Evolutionary conservation across 2,329 filamentous ascomycete species (phyloP), one percentile per base, ranked within the genome.

Genomic region (Diaporthe sp.): DNA sequence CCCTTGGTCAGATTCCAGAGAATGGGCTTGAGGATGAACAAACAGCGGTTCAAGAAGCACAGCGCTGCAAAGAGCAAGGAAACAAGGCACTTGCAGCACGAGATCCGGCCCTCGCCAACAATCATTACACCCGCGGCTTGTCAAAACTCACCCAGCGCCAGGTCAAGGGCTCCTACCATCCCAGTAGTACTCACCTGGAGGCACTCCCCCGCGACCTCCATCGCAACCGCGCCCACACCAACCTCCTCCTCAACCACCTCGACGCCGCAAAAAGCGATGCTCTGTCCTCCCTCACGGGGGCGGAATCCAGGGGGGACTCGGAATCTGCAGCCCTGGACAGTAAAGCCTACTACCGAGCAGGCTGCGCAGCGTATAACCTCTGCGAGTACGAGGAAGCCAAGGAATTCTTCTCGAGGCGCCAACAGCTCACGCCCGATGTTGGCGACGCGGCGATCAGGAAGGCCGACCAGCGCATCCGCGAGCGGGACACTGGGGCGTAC

Each of bases 301-400:
- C 1, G 2, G 20, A n/a, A 10, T 44, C 37, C n/a, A 15, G 39
- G 8, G 2, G 22, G 6, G 20, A 20, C 17, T 3, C n/a, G 10
- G 37, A 63, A 4, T 63, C 39, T 6, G 3, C 12, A 20, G 60
- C n/a, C 39, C 39, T 63, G n/a, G 15, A 63, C n/a, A 63, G 37
- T 39, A 63, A 63, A 28, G n/a, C 60, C n/a, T 63, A 63, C 15
- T 63, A 63, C 39, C 37, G 60, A 1, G 60, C 60, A 44, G 60
- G 60, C 15, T 63, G 60, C 25, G 60, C 60, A 63, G n/a, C 60
- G 1, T 63, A 63, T 9, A 63, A 44, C 4, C 39, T 63, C 13
- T 9, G n/a, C 37, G n/a, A 28, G 3, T 63, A 63, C n/a, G 60
- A 44, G 4, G 60, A 44, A 20, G 60, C 60, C 6, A 42, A 20